A percentile compares a stretch with the other conserved stretches of the same genome.
Conservation (phyloP, 1,284 basidiomycete genomes). For the Apiotrichum siamense region DNA sequence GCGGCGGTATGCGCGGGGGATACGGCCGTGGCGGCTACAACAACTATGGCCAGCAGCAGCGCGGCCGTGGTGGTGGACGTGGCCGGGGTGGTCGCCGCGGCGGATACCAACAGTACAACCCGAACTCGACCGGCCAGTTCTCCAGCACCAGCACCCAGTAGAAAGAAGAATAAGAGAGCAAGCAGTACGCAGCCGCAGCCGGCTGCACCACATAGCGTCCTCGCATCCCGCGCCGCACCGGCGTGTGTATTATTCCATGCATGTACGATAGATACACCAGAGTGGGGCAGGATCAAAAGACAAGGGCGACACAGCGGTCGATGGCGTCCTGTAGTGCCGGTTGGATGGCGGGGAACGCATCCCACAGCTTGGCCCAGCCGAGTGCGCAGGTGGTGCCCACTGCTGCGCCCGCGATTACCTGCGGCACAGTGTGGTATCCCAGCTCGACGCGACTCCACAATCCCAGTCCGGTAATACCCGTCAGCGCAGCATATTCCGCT, state of each 20-base stretch:
- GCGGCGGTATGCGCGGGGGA: conserved; percentile 6
- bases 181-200: too few species aligned
- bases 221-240: too few species aligned
- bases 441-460: conserved; percentile 66
- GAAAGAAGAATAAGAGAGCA: too few species aligned
- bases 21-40: conserved; percentile 13
- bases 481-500: conserved; percentile 41
- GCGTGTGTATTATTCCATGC: conserved; percentile 9
- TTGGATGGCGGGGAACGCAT: conserved; percentile 8
- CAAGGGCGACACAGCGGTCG: neutral
- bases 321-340: neutral
- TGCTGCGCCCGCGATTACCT: conserved; percentile 61
- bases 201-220: too few species aligned
- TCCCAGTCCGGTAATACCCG: conserved; percentile 48
- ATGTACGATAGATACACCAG: conserved; percentile 10
- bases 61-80: conserved; percentile 15
- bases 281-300: too few species aligned
- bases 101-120: neutral
- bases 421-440: conserved; percentile 70
- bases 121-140: neutral
- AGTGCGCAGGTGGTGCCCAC: conserved; percentile 58
- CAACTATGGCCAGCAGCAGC: conserved; percentile 1
- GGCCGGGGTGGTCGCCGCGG: conserved; percentile 1
- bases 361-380: conserved; percentile 51
- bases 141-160: neutral